These are phyloP conservation scores for Stylosanthes scabra DNA, from an alignment of 331 rosid species.

Conservation along the genomic window DNA sequence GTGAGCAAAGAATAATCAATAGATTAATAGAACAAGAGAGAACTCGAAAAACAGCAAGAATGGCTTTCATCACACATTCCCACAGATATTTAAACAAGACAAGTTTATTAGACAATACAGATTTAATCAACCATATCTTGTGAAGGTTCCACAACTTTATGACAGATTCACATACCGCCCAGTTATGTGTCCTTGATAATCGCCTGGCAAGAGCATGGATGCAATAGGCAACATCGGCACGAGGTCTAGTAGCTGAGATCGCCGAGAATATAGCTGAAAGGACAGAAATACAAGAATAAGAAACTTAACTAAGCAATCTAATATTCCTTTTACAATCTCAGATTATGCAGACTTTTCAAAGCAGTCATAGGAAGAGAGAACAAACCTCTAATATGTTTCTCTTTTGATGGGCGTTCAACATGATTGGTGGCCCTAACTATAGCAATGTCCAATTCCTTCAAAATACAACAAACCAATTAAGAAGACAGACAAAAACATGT, in stretches of 20 bases:
- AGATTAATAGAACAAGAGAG: background rate
- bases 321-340: slow-evolving; percentile 17
- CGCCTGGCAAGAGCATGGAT: slow-evolving; percentile 96
- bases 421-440: slow-evolving; percentile 95
- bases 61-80: too few species aligned
- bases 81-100: too few species aligned
- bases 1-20: too few species aligned
- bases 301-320: slow-evolving; percentile 21
- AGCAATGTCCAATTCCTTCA: slow-evolving; percentile 95
- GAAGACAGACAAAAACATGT: too few species aligned
- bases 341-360: background rate
- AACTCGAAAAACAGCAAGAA: background rate
- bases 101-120: too few species aligned
- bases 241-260: slow-evolving; percentile 93
- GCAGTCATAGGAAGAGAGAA: slow-evolving; percentile 15
- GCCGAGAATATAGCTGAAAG: slow-evolving; percentile 90
- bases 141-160: too few species aligned
- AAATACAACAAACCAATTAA: slow-evolving; percentile 32
- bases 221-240: slow-evolving; percentile 99
- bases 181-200: slow-evolving; percentile 92
- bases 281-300: slow-evolving; percentile 35
- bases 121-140: too few species aligned
- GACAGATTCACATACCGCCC: slow-evolving; percentile 98
- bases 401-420: slow-evolving; percentile 94
- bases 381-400: slow-evolving; percentile 89